Base-by-base conservation (phyloP, 1,139 yeast genomes). In the Suhomyces bokatorum region DNA sequence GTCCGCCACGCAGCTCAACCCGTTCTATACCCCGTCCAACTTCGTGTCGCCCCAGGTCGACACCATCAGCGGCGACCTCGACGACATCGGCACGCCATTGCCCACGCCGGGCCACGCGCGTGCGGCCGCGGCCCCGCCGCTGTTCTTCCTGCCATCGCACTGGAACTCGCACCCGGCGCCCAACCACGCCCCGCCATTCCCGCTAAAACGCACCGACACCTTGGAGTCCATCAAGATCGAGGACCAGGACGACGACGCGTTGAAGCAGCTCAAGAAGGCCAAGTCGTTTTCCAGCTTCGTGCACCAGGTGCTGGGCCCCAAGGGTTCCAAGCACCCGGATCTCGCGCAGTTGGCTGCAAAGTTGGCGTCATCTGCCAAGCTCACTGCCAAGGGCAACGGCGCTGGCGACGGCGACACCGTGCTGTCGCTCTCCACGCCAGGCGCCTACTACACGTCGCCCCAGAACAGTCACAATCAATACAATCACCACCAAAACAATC, bases 171-270 rank as follows among this genome's bases (percentile, higher is more conserved):
- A 40, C 5, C 27, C 39, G n/a, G 35, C 45, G 22, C 31, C 35
- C 14, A 32, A 33, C 10, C 43, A 31, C 26, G 45, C 36, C 26
- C 43, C 44, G 11, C 54, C 43, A 27, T 45, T 26, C 51, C 33
- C 44, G 8, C 44, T 44, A 34, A 50, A 46, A 33, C 47, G 57
- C 27, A 47, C 49, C 35, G 59, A 54, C 37, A 60, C 66, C 7
- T 52, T 69, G 29, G 74, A 68, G 32, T 59, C 72, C 6, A 63
- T 69, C 38, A 61, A 62, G 35, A 63, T 69, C 41, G 77, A 71
- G 47, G 72, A 67, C 44, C 75, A 70, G 49, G 76, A 72, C 42
- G 74, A 72, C 52, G 77, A 73, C 53, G 78, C 78, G 3, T 64
- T 72, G 46, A 69, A 69, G 46, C 75, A 71, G 50, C 55, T 74